Base-by-base conservation (phyloP, 768 basidiomycete genomes). In the Inosperma sp. region DNA sequence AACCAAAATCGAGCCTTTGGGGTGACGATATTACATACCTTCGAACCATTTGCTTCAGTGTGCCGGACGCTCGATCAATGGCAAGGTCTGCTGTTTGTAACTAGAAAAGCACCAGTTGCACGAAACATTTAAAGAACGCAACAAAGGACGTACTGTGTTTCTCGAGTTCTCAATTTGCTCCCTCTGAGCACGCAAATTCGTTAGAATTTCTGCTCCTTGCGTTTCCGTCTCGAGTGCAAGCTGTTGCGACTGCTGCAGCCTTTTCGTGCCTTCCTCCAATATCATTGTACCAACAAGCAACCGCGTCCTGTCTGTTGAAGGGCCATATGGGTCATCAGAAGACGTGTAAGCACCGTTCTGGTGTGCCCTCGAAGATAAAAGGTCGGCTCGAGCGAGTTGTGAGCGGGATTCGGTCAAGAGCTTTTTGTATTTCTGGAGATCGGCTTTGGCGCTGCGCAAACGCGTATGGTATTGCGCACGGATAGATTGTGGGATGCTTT, bases 171-270 rank as follows among this genome's bases (percentile, higher is more conserved):
- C 87, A 52, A 99, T 94, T 68, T 93, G 92, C 63, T 97, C 96
- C 57, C 96, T 71, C 70, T 99, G 96, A 2, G 76, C 72, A 48
- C 93, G 71, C 55, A 99, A 74, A 65, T 88, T 93, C 64, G 83
- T 67, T 57, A 99, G 65, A 58, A 99, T 97, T 59, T 93, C 93
- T 9, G 93, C 86, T 7, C 96, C 96, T 36, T 97, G 86, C 62
- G 89, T 84, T 71, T 98, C 96, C 10, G 96, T 97, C 74, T 99
- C 95, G 26, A 99, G 71, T 8, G 95, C 95, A 33, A 98, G 80
- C 19, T 92, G 79, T 52, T 96, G 93, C 16, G 87, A 89, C 53
- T 97, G 93, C 57, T 93, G 84, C 47, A 99, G 68, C 33, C 96
- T 76, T 54, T 84, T 79, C 2, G 85, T 78, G 2, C 95, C 93